phyloP scores from a whole-genome alignment of 495 filamentous ascomycete species.

The Penicillium subrubescens region DNA sequence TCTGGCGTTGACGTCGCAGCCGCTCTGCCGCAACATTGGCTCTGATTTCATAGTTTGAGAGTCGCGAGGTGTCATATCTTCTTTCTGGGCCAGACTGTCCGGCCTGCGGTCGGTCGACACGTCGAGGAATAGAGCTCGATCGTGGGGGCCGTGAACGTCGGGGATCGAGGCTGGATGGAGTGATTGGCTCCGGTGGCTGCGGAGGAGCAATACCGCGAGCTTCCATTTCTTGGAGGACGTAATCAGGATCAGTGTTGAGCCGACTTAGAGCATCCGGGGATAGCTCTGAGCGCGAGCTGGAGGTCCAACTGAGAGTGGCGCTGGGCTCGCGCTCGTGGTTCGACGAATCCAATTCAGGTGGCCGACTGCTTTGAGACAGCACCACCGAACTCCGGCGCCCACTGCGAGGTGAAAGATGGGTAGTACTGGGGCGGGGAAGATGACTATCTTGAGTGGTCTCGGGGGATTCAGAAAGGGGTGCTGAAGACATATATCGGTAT shows the following conservation, averaged over 20 bases:
- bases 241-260: conserved; percentile 13
- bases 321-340: conserved; percentile 40
- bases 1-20: conserved; percentile 44
- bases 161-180: background rate
- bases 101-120: conserved; percentile 25
- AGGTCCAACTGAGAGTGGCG: conserved; percentile 40
- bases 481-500: conserved; percentile 41
- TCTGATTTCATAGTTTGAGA: conserved; percentile 38
- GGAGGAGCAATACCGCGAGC: background rate
- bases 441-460: conserved; percentile 36
- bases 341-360: conserved; percentile 22
- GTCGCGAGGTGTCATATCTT: conserved; percentile 33
- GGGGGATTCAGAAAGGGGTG: conserved; percentile 27
- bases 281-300: conserved; percentile 38
- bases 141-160: conserved; percentile 33
- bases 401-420: conserved; percentile 28
- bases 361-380: conserved; percentile 39
- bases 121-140: conserved; percentile 38
- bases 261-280: conserved; percentile 27
- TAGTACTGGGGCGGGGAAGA: conserved; percentile 18
- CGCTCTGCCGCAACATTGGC: conserved; percentile 46
- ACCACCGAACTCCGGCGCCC: conserved; percentile 50
- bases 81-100: conserved; percentile 27
- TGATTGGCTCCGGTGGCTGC: conserved; percentile 17
- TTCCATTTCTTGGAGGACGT: conserved; percentile 14